Base-by-base conservation (phyloP, 345 rosid species). In the Populus nigra region DNA sequence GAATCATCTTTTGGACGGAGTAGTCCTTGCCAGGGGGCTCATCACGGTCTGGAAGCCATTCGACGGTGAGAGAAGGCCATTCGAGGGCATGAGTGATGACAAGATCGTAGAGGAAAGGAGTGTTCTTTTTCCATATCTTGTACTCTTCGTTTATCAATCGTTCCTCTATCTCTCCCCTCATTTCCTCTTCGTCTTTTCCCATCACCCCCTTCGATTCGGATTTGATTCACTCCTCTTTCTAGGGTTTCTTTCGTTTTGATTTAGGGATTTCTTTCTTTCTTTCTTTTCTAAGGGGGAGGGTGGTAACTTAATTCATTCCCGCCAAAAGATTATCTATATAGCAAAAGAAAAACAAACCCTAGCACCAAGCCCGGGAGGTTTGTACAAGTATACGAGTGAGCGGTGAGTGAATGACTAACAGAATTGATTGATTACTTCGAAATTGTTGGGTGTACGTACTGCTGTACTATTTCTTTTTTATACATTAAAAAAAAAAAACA, bases 91-190 rank as follows among this genome's bases (percentile, higher is more conserved):
- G 98, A 55, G 98, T 93, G 47, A 96, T 93, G 72, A 96, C 97
- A 45, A 96, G 91, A 84, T 96, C 98, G 84, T 96, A 96, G 20
- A 96, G 92, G 82, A 96, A 96, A 10, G 98, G 99, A 31, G 99
- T 96, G 86, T 96, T 96, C 88, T 96, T 96, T 87, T 93, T 96
- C 99, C 98, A 96, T 72, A 93, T 93, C 90, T 96, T 93, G 90
- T 96, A 96, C 82, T 93, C 99, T 84, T 96, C 97, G 77, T 92
- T 96, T 82, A 96, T 90, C 68, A 93, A 84, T 41, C 98, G 66
- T 86, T 96, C 99, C 85, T 96, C 99, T 20, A 93, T 88, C 87
- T 96, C 98, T 1, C 97, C 97, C 50, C 98, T 83, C 97, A 93
- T 92, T 80, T 93, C 99, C 76, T 91, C 99, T 69, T 96, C 98